A percentile compares a stretch with the other conserved stretches of the same genome.
Evolutionary conservation across 2,329 filamentous ascomycete genomes (phyloP).

Genomic region (Hypoxylon sp.): DNA sequence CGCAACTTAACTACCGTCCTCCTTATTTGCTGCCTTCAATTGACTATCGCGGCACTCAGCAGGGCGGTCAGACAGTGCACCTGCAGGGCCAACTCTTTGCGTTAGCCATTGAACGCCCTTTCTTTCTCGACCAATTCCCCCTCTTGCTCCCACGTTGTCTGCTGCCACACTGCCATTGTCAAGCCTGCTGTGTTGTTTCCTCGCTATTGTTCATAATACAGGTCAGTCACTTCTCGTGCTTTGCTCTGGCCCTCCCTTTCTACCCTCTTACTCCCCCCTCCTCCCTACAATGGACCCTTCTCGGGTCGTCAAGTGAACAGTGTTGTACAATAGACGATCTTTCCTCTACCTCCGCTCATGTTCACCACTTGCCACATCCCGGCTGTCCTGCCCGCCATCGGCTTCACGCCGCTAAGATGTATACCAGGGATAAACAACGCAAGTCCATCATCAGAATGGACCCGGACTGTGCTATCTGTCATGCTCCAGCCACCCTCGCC

Average conservation of each 20-base stretch:
- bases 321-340: slow-evolving; percentile 56
- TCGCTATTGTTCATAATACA: slow-evolving; percentile 57
- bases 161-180: slow-evolving; percentile 53
- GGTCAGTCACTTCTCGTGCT: slow-evolving; percentile 53
- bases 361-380: slow-evolving; percentile 48
- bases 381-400: slow-evolving; percentile 52
- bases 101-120: slow-evolving; percentile 52
- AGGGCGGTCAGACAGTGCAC: slow-evolving; percentile 53
- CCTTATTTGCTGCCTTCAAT: slow-evolving; percentile 55
- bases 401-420: slow-evolving; percentile 65
- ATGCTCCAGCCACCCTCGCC: slow-evolving; percentile 68
- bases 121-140: slow-evolving; percentile 50
- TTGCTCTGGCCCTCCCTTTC: slow-evolving; percentile 35
- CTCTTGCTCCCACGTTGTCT: slow-evolving; percentile 54
- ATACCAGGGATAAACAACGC: slow-evolving; percentile 63
- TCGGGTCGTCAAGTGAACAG: slow-evolving; percentile 55
- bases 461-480: slow-evolving; percentile 78
- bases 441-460: slow-evolving; percentile 74
- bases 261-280: slow-evolving; percentile 42
- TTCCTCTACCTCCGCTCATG: slow-evolving; percentile 47
- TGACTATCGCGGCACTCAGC: slow-evolving; percentile 51
- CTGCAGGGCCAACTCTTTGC: slow-evolving; percentile 50
- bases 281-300: slow-evolving; percentile 56
- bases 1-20: slow-evolving; percentile 46
- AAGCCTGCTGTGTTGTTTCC: slow-evolving; percentile 52